Percentiles rank a stretch among this genome's conserved stretches.
Evolutionary conservation across 305 asterid species (phyloP).

Genomic region (Nicotiana rustica): DNA sequence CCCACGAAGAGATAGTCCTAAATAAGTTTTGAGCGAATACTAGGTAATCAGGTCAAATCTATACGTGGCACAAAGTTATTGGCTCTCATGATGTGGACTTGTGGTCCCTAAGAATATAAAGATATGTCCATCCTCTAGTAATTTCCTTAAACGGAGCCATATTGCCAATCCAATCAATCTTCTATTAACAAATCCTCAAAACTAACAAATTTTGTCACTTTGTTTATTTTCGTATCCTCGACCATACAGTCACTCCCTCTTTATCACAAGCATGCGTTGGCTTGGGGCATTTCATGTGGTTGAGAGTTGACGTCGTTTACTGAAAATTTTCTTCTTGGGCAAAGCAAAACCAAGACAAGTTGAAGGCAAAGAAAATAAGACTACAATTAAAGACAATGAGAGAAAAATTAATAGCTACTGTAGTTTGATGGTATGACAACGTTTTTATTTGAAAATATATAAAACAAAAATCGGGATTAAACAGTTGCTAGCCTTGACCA

Average conservation of each 20-base stretch:
- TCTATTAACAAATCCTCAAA: not conserved
- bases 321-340: not conserved
- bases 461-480: not conserved
- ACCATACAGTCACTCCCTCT: not conserved
- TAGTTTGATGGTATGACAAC: not conserved
- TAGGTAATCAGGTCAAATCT: not conserved
- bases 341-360: not conserved
- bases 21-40: no score
- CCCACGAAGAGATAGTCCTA: no score
- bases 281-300: not conserved
- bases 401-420: not conserved
- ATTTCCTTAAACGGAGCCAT: not conserved
- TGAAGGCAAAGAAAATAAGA: not conserved
- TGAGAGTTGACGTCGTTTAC: not conserved
- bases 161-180: not conserved
- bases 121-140: not conserved
- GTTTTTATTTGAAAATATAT: not conserved
- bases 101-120: not conserved
- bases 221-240: not conserved
- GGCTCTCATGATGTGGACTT: not conserved
- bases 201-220: not conserved
- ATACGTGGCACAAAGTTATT: not conserved
- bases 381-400: not conserved
- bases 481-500: not conserved
- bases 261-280: not conserved